Conservation (phyloP, 2,329 filamentous ascomycete species). For the Aureobasidium melanogenum region DNA sequence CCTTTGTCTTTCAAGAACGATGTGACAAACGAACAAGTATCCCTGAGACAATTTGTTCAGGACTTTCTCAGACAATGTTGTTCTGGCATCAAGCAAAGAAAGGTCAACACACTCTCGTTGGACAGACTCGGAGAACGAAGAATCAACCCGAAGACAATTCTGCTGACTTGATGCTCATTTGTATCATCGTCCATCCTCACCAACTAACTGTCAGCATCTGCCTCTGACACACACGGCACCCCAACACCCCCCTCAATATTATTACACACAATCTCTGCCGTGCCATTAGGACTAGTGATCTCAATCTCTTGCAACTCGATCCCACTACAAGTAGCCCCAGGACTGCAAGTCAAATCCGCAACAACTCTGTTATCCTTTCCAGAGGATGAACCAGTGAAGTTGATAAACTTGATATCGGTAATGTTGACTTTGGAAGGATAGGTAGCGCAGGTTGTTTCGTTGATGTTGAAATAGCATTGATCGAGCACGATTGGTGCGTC, state of each 20-base stretch:
- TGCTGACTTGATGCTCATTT: too few relatives aligned
- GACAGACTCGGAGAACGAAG: too few relatives aligned
- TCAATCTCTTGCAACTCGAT: conserved; percentile 49
- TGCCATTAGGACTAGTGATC: conserved; percentile 42
- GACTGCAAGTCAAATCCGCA: conserved; percentile 47
- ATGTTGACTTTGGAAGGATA: conserved; percentile 52
- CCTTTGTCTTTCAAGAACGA: too few relatives aligned
- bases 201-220: conserved; percentile 18
- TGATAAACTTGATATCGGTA: conserved; percentile 50
- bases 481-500: conserved; percentile 51
- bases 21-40: too few relatives aligned
- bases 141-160: too few relatives aligned
- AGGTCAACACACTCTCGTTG: too few relatives aligned
- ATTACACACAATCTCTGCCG: conserved; percentile 13
- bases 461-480: conserved; percentile 55
- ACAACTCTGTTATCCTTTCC: conserved; percentile 48
- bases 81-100: too few relatives aligned
- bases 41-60: too few relatives aligned
- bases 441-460: conserved; percentile 40
- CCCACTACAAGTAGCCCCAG: conserved; percentile 48
- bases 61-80: too few relatives aligned
- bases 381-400: conserved; percentile 48
- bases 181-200: too few relatives aligned
- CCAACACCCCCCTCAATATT: conserved; percentile 15
- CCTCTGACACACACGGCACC: conserved; percentile 29